Evolutionary conservation across 2,329 filamentous ascomycete genomes (phyloP), one percentile per base, ranked within the genome.

Genomic region (Phaeoacremonium minimum): DNA sequence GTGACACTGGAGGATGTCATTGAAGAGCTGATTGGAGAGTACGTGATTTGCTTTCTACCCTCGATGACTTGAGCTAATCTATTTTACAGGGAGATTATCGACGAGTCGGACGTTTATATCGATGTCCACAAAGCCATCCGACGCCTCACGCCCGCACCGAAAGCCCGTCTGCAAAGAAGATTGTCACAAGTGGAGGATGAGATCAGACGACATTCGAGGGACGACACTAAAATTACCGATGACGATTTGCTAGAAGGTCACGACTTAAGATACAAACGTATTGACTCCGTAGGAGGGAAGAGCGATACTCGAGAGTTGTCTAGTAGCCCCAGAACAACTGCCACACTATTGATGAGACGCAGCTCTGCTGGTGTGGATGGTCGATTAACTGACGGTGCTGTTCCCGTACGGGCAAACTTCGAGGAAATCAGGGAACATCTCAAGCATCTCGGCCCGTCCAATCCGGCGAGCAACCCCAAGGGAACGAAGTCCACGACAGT

Each of bases 81-180:
- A 12, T 8, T 3, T n/a, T 17, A 22, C 40, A 90, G 86, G 69
- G 93, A 98, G 73, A 98, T 97, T 46, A 94, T 98, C 44, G 93
- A 98, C 57, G 93, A 98, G 61, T 97, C 91, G 0, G 93, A 98
- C 61, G 93, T 98, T 9, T 98, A 95, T 53, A 84, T 98, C 46
- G 93, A 98, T 59, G 89, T 98, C 3, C 93, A 97, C 71, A 97
- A 97, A 67, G 93, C 93, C 15, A 96, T 98, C 48, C 81, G 93
- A 40, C 86, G 93, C 35, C 77, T 94, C 52, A 79, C 84, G 15
- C 89, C 89, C 1, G 89, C 90, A 2, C 91, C 91, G 2, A 85
- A 87, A 53, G 80, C 80, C 30, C 78, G 85, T 38, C 74, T 67
- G 18, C 57, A 61, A 28, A 56, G 63, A 46, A 55, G 51, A 40